phyloP scores from a whole-genome alignment of 1,139 yeast genomes.

The Geotrichum aggregatum region DNA sequence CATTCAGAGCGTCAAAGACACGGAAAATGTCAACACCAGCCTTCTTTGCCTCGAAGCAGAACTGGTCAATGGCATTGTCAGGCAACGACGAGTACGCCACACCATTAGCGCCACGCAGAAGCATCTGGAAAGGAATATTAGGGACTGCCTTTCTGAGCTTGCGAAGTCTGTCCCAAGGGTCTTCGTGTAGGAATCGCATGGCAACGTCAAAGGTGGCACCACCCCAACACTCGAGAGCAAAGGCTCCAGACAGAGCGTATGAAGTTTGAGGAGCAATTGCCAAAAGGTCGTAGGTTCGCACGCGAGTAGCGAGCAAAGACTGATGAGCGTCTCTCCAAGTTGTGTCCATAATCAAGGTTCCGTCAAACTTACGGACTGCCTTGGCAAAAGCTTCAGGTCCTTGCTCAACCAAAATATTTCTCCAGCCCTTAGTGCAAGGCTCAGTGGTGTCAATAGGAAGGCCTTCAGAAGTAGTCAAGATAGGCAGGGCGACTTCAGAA shows the following conservation, averaged over 20 bases:
- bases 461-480: constrained; percentile 58
- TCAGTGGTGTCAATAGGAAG: constrained; percentile 52
- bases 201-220: constrained; percentile 99
- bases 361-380: constrained; percentile 77
- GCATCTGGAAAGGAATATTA: constrained; percentile 98
- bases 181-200: constrained; percentile 96
- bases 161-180: constrained; percentile 96
- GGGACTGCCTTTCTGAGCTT: constrained; percentile 86
- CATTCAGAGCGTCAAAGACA: constrained; percentile 95
- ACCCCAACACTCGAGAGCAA: constrained; percentile 99
- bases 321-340: constrained; percentile 99
- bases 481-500: constrained; percentile 72
- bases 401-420: constrained; percentile 73
- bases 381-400: constrained; percentile 90
- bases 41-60: constrained; percentile 88
- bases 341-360: constrained; percentile 92
- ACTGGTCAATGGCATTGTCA: constrained; percentile 97
- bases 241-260: constrained; percentile 83
- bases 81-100: constrained; percentile 97
- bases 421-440: constrained; percentile 79
- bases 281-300: constrained; percentile 84
- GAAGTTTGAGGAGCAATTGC: constrained; percentile 94
- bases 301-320: constrained; percentile 95
- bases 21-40: constrained; percentile 96
- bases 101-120: constrained; percentile 98